Percentiles rank a stretch among this genome's conserved stretches.
phyloP scores from a whole-genome alignment of 805 yeast species.

The Kodamaea restingae region DNA sequence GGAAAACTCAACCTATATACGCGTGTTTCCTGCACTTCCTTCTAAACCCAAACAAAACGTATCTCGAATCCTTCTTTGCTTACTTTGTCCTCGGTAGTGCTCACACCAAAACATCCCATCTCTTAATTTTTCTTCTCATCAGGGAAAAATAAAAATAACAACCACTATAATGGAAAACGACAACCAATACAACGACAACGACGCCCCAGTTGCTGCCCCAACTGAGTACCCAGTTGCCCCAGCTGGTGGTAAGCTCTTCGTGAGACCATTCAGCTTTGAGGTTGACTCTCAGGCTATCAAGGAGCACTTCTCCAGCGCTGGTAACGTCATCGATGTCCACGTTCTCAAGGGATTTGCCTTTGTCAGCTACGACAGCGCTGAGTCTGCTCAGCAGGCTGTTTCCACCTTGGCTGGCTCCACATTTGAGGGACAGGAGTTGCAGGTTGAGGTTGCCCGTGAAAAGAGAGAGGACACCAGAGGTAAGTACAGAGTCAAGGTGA shows the following conservation, averaged over 20 bases:
- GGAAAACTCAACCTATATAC: too few relatives aligned
- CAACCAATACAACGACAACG: conserved; percentile 6
- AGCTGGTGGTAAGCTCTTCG: conserved; percentile 36
- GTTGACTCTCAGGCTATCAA: conserved; percentile 53
- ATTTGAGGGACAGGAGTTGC: conserved; percentile 48
- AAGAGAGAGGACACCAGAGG: conserved; percentile 62
- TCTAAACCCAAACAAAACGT: too few relatives aligned
- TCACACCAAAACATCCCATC: background rate
- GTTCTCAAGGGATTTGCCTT: conserved; percentile 83
- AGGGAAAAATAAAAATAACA: background rate
- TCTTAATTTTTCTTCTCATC: background rate
- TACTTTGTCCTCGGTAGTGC: conserved; percentile 1
- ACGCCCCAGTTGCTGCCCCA: conserved; percentile 3
- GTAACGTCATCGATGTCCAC: conserved; percentile 64
- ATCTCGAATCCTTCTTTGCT: too few relatives aligned
- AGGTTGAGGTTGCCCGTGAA: conserved; percentile 52
- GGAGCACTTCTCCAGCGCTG: conserved; percentile 63
- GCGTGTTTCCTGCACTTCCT: too few relatives aligned
- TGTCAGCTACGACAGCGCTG: conserved; percentile 73
- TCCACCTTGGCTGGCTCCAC: conserved; percentile 43
- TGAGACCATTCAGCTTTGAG: conserved; percentile 61
- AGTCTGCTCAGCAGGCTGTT: conserved; percentile 48
- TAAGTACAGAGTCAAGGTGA: conserved; percentile 66
- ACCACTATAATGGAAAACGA: conserved; percentile 10
- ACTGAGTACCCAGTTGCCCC: conserved; percentile 3